These are phyloP conservation scores for Saturnispora quitensis DNA, from an alignment of 805 yeast species.

Conservation along the genomic window DNA sequence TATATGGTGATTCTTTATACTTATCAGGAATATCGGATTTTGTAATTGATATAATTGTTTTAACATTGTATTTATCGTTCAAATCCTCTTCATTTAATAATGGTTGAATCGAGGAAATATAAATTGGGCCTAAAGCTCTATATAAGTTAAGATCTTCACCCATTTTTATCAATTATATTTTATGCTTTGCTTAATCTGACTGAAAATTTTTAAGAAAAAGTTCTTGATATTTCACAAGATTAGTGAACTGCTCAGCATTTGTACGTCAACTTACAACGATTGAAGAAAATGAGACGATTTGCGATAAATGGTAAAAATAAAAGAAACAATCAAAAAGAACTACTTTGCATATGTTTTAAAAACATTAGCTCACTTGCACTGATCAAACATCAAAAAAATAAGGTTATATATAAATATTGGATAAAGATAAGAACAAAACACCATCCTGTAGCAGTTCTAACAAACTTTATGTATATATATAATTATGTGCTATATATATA, in stretches of 20 bases:
- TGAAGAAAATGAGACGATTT: background rate
- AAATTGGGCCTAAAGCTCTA: constrained; percentile 72
- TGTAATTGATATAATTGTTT: constrained; percentile 65
- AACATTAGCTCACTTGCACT: too few relatives aligned
- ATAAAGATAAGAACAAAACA: background rate
- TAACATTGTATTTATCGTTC: constrained; percentile 42
- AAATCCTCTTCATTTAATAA: constrained; percentile 46
- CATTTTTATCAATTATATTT: background rate
- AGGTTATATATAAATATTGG: background rate
- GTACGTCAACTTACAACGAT: background rate
- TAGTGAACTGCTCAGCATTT: background rate
- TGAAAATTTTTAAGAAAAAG: background rate
- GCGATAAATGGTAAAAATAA: too few relatives aligned
- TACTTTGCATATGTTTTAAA: too few relatives aligned
- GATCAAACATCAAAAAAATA: too few relatives aligned
- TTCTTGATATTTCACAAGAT: background rate
- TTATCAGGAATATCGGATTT: constrained; percentile 51
- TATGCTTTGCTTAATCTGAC: background rate
- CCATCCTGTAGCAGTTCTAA: background rate
- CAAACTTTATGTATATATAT: background rate
- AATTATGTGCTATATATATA: background rate
- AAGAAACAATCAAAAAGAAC: too few relatives aligned
- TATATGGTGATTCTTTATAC: constrained; percentile 36
- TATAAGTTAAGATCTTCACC: constrained; percentile 21
- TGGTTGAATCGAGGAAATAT: constrained; percentile 66